Evolutionary conservation across 441 rosid species (phyloP).

Genomic region (Euphorbia celastroides): DNA sequence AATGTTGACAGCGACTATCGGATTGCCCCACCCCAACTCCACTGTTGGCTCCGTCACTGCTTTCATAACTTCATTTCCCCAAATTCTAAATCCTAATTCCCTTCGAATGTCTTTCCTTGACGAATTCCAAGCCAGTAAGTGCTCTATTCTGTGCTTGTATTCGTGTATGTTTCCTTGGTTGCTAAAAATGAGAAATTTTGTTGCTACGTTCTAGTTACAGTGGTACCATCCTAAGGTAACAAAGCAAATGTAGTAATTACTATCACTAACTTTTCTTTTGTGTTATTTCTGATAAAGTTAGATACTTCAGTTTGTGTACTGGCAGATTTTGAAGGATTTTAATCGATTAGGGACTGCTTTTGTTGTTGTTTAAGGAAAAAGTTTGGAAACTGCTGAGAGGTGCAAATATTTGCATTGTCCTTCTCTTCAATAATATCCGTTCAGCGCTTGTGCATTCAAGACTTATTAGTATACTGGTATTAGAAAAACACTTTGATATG

Average conservation of each 20-base stretch:
- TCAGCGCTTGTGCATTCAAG: not conserved
- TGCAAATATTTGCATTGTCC: not conserved
- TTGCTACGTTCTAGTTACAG: not conserved
- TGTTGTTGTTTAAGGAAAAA: not conserved
- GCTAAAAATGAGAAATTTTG: not conserved
- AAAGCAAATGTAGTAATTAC: not conserved
- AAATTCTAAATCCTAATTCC: conserved; percentile 27
- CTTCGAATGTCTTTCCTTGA: conserved; percentile 71
- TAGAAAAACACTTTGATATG: not conserved
- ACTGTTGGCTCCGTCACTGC: not conserved
- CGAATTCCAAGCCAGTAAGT: conserved; percentile 81
- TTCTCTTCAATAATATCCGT: not conserved
- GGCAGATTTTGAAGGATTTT: not conserved
- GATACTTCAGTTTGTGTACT: not conserved
- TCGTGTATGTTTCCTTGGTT: not conserved
- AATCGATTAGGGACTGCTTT: not conserved
- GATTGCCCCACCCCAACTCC: too few relatives aligned
- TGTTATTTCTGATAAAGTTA: too few relatives aligned
- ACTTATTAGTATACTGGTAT: not conserved
- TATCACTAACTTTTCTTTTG: too few relatives aligned
- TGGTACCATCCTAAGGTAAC: not conserved
- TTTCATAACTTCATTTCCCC: not conserved
- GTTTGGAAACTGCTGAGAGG: not conserved
- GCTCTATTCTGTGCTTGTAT: not conserved
- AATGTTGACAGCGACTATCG: too few relatives aligned